Conservation (phyloP, 2,329 filamentous ascomycete genomes). For the Aspergillus glaucus region DNA sequence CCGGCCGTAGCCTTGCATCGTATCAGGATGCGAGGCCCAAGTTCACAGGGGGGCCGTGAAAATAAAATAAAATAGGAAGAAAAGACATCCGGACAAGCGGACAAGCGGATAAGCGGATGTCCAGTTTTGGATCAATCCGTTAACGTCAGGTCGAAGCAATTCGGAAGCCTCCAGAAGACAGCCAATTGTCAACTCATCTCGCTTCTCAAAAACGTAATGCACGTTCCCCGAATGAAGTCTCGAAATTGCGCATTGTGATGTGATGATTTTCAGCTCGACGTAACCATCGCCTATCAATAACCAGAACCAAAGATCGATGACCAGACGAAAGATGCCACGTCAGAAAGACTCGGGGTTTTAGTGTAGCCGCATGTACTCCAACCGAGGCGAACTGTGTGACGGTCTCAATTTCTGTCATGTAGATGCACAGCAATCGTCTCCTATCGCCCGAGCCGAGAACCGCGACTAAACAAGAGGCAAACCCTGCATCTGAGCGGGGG, state of each 20-base stretch:
- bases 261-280: constrained; percentile 1
- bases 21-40: constrained; percentile 5
- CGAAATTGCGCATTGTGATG: background rate
- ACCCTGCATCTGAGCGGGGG: constrained; percentile 33
- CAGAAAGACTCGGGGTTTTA: constrained; percentile 33
- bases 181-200: background rate
- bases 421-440: constrained; percentile 22
- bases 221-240: background rate
- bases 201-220: background rate
- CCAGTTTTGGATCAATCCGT: constrained; percentile 7
- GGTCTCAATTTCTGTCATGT: constrained; percentile 26
- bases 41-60: constrained; percentile 2
- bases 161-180: background rate
- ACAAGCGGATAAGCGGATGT: constrained; percentile 11
- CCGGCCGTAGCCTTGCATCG: constrained; percentile 17
- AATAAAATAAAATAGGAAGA: background rate
- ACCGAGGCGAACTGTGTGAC: constrained; percentile 29
- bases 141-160: constrained; percentile 3
- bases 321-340: constrained; percentile 36
- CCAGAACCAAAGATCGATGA: constrained; percentile 15
- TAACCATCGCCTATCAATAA: constrained; percentile 1
- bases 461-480: constrained; percentile 20
- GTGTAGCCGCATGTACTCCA: constrained; percentile 33
- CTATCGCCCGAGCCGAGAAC: constrained; percentile 26
- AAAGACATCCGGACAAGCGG: constrained; percentile 10